A percentile compares a stretch with the other conserved stretches of the same genome.
Conservation (phyloP, 2,329 filamentous ascomycete genomes). For the Rosellinia necatrix region DNA sequence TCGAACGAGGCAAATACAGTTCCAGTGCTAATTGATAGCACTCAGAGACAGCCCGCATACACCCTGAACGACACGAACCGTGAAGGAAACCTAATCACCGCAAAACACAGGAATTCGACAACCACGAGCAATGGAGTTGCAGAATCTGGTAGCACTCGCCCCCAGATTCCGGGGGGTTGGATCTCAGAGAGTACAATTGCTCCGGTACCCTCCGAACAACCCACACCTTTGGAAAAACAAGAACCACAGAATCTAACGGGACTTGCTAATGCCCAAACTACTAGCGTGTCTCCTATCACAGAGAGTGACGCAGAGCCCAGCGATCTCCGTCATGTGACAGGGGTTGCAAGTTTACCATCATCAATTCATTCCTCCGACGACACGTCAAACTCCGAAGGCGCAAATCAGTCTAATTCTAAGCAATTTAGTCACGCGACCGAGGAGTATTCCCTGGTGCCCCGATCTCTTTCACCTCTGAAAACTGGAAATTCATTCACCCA, state of each 20-base stretch:
- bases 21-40: conserved; percentile 1
- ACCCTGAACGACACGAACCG: conserved; percentile 30
- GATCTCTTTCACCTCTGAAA: conserved; percentile 34
- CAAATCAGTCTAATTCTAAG: conserved; percentile 7
- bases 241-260: conserved; percentile 19
- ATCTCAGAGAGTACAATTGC: conserved; percentile 36
- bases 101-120: conserved; percentile 11
- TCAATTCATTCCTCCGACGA: conserved; percentile 18
- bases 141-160: conserved; percentile 17
- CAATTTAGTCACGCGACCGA: conserved; percentile 26
- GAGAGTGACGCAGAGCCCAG: conserved; percentile 26
- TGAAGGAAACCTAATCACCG: conserved; percentile 23
- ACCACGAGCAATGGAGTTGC: background rate
- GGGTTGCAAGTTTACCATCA: conserved; percentile 30
- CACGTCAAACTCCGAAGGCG: conserved; percentile 12
- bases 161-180: conserved; percentile 39
- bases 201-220: conserved; percentile 25
- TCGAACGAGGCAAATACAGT: background rate
- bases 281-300: conserved; percentile 25
- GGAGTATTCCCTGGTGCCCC: conserved; percentile 27
- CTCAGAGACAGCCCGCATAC: conserved; percentile 25
- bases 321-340: conserved; percentile 31
- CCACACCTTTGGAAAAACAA: conserved; percentile 32
- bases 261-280: conserved; percentile 24
- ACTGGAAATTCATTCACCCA: conserved; percentile 24